Base-by-base conservation (phyloP, 1,284 basidiomycete species). In the Ganoderma lucidum region DNA sequence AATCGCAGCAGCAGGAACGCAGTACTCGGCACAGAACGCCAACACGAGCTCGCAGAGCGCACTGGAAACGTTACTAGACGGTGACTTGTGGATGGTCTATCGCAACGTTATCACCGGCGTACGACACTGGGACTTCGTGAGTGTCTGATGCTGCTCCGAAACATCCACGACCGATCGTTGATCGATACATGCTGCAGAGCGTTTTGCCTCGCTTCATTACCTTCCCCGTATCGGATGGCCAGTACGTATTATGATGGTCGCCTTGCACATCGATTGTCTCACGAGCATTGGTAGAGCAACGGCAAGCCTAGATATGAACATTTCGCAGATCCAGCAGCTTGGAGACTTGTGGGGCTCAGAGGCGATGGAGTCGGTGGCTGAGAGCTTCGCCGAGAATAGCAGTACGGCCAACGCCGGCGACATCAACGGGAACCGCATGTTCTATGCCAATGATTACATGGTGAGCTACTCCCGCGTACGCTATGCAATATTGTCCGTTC, bases 371-470 rank as follows among this genome's bases (percentile, higher is more conserved):
- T 77, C 81, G 23, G 85, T 87, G 19, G 82, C 83, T 39, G 74
- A 79, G 8, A 81, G 77, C 56, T 79, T 91, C 15, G 73, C 80
- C 37, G 73, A 74, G 23, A 80, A 79, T 48, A 80, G 80, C 3
- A 75, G 76, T 3, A 83, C 82, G 66, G 89, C 88, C 28, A 92
- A 91, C 71, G 83, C 84, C 3, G 90, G 90, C 0, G 76, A 80
- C n/a, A 76, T 93, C 30, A 67, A 73, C 1, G 91, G 91, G 5
- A 92, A 91, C 74, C 83, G 85, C 35, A 87, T 88, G 83, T 93
- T 93, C 77, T 92, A 85, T 76, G 82, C 82, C 23, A 89, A 88
- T 67, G 91, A 93, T 75, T 92, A 91, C 75, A 90, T 92, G 88
- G 90, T 88, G 71, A 17, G 48, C 23, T 35, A 3, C 48, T 2